A percentile compares a stretch with the other conserved stretches of the same genome.
These are phyloP conservation scores for Umbelopsis ramanniana DNA, from an alignment of 192 early-diverging fungal genomes.

Conservation along the genomic window DNA sequence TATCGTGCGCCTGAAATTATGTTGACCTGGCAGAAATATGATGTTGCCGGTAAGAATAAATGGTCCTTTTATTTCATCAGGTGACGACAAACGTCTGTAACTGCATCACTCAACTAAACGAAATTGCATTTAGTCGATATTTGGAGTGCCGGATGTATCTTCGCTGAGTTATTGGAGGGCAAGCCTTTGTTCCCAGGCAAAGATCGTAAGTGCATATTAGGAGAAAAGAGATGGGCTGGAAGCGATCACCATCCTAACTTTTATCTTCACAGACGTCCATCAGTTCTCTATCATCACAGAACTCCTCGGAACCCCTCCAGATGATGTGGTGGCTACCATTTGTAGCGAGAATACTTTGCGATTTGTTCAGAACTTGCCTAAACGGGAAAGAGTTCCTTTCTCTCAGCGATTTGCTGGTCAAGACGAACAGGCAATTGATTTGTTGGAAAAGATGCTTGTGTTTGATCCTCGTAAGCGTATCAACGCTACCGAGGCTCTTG, in stretches of 20 bases:
- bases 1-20: constrained; percentile 99
- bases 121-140: constrained; percentile 70
- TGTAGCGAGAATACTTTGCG: constrained; percentile 92
- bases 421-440: constrained; percentile 80
- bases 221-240: too few species aligned
- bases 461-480: constrained; percentile 94
- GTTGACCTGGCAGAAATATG: constrained; percentile 97
- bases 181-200: constrained; percentile 95
- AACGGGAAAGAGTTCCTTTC: constrained; percentile 81
- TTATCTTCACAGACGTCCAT: constrained; percentile 71
- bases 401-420: constrained; percentile 77
- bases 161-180: constrained; percentile 96
- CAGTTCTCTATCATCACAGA: constrained; percentile 96
- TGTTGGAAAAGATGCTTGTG: constrained; percentile 90
- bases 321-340: constrained; percentile 91
- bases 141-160: constrained; percentile 95
- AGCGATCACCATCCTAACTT: constrained; percentile 7
- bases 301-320: constrained; percentile 89
- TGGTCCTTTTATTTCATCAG: neutral
- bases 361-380: constrained; percentile 89
- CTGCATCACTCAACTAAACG: too few species aligned
- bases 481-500: constrained; percentile 83
- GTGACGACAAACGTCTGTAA: too few species aligned
- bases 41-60: constrained; percentile 66
- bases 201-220: constrained; percentile 66